phyloP scores from a whole-genome alignment of 202 grass and related monocot genomes.

The Panicum hallii region DNA sequence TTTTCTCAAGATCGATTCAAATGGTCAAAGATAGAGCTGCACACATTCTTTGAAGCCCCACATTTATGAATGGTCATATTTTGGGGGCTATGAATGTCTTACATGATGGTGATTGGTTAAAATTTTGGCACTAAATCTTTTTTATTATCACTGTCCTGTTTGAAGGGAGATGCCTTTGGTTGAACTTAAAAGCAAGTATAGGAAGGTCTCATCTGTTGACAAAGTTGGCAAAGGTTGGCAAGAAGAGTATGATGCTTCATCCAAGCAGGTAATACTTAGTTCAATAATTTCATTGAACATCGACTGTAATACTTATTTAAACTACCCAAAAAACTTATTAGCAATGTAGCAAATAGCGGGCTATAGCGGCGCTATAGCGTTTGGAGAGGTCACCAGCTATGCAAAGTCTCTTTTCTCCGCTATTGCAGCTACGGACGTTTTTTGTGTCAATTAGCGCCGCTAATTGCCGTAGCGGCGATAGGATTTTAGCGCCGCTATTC shows the following conservation, averaged over 20 bases:
- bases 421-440: too few species aligned
- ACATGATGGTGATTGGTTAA: conserved; percentile 17
- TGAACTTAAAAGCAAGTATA: conserved; percentile 90
- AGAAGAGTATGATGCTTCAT: conserved; percentile 83
- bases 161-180: conserved; percentile 77
- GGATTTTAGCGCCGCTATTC: too few species aligned
- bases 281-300: conserved; percentile 16
- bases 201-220: conserved; percentile 78
- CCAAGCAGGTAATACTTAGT: conserved; percentile 69
- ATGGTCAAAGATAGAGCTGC: not conserved
- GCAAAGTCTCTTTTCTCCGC: too few species aligned
- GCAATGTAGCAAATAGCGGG: too few species aligned
- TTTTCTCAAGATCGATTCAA: not conserved
- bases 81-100: not conserved
- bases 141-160: conserved; percentile 29
- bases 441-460: too few species aligned
- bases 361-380: too few species aligned
- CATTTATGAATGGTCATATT: not conserved
- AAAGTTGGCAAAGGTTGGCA: conserved; percentile 82
- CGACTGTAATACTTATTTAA: not conserved
- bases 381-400: too few species aligned
- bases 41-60: not conserved
- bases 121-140: not conserved
- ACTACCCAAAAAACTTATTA: conserved; percentile 3
- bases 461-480: too few species aligned